Conservation (phyloP, 352 stramenopile species). For the Pelagophyceae sp. region DNA sequence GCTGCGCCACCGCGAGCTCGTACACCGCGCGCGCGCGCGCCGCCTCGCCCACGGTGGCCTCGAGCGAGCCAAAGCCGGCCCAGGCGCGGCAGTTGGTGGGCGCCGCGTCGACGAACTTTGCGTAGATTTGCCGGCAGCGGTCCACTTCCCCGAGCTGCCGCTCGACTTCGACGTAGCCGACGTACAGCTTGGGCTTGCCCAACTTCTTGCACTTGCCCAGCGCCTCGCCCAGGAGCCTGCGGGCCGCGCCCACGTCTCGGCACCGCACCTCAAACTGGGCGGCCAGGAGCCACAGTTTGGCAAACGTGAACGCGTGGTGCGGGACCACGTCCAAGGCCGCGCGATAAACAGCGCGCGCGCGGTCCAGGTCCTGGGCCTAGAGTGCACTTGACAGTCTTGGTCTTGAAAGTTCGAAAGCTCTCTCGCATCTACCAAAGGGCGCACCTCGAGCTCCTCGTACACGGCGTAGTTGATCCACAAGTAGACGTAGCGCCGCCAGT, state of each 20-base stretch:
- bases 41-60: constrained; percentile 85
- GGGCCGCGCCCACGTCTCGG: constrained; percentile 75
- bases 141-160: constrained; percentile 95
- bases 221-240: constrained; percentile 80
- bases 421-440: too few species aligned
- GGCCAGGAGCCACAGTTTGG: constrained; percentile 95
- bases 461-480: constrained; percentile 98
- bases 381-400: too few species aligned
- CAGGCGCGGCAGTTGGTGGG: constrained; percentile 83
- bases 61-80: constrained; percentile 88
- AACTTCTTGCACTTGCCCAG: constrained; percentile 77
- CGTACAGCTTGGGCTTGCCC: constrained; percentile 78
- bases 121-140: constrained; percentile 72
- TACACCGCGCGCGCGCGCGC: constrained; percentile 85
- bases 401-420: too few species aligned
- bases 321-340: constrained; percentile 83
- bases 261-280: constrained; percentile 91
- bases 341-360: constrained; percentile 84
- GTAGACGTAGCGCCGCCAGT: constrained; percentile 98
- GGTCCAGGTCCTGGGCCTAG: constrained; percentile 61
- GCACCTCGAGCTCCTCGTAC: constrained; percentile 91
- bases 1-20: constrained; percentile 86
- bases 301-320: constrained; percentile 92
- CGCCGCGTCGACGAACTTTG: constrained; percentile 62
- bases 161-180: constrained; percentile 86